Evolutionary conservation across 192 early-diverging fungal genomes (phyloP).

Genomic region (Dimargaris verticillata): DNA sequence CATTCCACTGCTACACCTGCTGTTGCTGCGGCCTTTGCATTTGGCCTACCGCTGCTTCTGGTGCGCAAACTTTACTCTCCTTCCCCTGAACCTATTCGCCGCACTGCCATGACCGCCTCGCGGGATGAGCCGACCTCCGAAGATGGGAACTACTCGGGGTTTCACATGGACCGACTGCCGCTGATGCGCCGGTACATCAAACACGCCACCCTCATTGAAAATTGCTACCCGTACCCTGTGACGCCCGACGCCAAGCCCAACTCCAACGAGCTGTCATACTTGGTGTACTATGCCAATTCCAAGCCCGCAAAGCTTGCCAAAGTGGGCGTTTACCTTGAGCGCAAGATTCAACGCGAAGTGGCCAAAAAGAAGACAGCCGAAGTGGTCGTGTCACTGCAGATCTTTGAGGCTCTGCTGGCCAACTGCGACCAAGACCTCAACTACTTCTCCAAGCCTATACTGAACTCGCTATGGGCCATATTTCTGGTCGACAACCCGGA

Average conservation of each 20-base stretch:
- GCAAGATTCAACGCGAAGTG: constrained; percentile 46
- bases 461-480: constrained; percentile 47
- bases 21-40: no score
- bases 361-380: constrained; percentile 40
- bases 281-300: constrained; percentile 74
- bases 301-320: constrained; percentile 83
- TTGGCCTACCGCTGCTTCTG: no score
- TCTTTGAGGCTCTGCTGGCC: constrained; percentile 53
- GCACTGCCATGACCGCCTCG: no score
- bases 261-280: constrained; percentile 63
- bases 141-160: no score
- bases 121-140: no score
- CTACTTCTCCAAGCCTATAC: constrained; percentile 65
- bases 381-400: constrained; percentile 53
- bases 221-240: constrained; percentile 39
- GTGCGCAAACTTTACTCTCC: no score
- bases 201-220: constrained; percentile 61
- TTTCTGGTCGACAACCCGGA: constrained; percentile 39
- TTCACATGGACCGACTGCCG: constrained; percentile 13
- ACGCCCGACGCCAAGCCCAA: constrained; percentile 30
- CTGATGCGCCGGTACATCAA: constrained; percentile 43
- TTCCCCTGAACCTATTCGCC: no score
- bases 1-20: no score
- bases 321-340: constrained; percentile 68
- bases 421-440: constrained; percentile 58